Conservation (phyloP, 1,284 basidiomycete genomes). For the Hemileia vastatrix region DNA sequence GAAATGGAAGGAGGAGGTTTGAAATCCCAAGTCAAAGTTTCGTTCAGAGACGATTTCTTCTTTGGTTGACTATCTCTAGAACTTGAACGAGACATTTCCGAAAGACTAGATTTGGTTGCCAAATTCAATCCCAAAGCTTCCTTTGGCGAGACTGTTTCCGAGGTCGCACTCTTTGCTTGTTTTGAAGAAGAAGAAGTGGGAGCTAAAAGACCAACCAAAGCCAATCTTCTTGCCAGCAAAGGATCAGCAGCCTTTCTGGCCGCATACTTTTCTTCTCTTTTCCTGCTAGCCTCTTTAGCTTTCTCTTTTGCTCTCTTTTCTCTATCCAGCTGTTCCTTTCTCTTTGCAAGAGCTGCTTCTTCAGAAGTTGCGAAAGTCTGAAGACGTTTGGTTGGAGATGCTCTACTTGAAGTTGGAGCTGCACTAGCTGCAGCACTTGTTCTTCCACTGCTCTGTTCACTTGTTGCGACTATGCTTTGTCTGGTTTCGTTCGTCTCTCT, state of each 20-base stretch:
- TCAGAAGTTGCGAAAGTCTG: constrained; percentile 29
- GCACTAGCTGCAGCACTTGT: background rate
- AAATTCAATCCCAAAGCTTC: constrained; percentile 18
- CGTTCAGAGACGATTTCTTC: background rate
- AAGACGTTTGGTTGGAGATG: background rate
- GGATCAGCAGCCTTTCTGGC: constrained; percentile 33
- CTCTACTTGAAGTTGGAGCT: background rate
- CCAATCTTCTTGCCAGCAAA: constrained; percentile 29
- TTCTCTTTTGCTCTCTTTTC: constrained; percentile 25
- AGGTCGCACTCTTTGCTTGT: constrained; percentile 23
- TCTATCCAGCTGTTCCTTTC: constrained; percentile 25
- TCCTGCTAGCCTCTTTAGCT: background rate
- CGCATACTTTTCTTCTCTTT: constrained; percentile 26
- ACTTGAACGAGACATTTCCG: constrained; percentile 27
- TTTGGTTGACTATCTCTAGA: constrained; percentile 27
- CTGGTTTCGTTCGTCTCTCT: background rate
- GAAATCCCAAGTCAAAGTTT: background rate
- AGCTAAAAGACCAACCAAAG: constrained; percentile 28
- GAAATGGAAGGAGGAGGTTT: background rate
- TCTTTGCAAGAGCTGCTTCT: constrained; percentile 30
- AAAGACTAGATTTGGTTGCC: background rate
- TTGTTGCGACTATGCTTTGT: background rate
- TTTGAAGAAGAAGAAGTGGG: constrained; percentile 13
- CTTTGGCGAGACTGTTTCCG: constrained; percentile 15
- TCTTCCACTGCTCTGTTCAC: background rate